These are phyloP conservation scores for Solanum chacoense DNA, from an alignment of 305 asterid species.

Conservation along the genomic window DNA sequence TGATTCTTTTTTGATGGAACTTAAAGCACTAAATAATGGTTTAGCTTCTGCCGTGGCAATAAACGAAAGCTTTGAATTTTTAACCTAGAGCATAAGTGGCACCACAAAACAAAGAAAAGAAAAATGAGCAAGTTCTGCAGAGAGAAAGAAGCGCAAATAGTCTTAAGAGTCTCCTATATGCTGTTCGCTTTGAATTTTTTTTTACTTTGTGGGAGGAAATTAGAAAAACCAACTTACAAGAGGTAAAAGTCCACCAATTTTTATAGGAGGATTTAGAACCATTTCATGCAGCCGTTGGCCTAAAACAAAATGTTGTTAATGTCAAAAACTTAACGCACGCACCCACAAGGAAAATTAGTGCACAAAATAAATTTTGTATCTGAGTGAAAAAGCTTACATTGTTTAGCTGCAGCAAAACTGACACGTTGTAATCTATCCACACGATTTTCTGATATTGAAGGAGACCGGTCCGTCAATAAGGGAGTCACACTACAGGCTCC, in stretches of 20 bases:
- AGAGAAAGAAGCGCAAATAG: neutral
- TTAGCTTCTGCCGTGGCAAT: conserved; percentile 79
- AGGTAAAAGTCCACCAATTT: conserved; percentile 43
- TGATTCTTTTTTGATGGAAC: conserved; percentile 30
- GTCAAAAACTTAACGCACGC: neutral
- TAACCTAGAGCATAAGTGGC: conserved; percentile 35
- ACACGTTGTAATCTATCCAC: conserved; percentile 75
- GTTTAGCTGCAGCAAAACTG: conserved; percentile 75
- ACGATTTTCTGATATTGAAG: conserved; percentile 58
- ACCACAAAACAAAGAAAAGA: neutral
- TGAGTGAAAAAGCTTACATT: conserved; percentile 33
- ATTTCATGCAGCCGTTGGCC: conserved; percentile 90
- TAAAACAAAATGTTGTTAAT: conserved; percentile 13
- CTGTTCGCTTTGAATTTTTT: neutral
- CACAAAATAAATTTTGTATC: neutral
- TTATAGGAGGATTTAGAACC: conserved; percentile 62
- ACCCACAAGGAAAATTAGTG: neutral
- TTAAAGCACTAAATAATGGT: conserved; percentile 51
- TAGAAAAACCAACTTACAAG: conserved; percentile 27
- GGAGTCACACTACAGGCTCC: conserved; percentile 91
- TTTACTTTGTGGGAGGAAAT: neutral
- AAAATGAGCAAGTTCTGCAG: neutral
- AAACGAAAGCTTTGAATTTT: conserved; percentile 51
- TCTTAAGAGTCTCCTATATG: neutral
- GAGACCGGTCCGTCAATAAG: conserved; percentile 62